Evolutionary conservation across 1,139 yeast species (phyloP).

Genomic region (Wickerhamomyces sp.): DNA sequence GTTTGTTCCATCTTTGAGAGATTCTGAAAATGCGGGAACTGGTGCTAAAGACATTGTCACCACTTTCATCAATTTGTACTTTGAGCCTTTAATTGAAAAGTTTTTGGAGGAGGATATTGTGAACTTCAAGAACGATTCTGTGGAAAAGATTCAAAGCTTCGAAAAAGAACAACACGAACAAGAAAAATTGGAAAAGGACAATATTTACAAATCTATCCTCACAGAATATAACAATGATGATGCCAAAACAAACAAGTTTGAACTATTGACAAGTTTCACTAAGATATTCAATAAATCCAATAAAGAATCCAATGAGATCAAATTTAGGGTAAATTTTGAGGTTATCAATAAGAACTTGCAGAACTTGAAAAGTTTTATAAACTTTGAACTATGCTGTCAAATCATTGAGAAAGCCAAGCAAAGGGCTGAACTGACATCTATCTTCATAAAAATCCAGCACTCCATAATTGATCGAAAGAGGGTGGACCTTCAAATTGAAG

Average conservation of each 20-base stretch:
- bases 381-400: constrained; percentile 39
- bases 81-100: constrained; percentile 32
- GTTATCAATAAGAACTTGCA: constrained; percentile 38
- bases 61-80: constrained; percentile 29
- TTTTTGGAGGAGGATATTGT: constrained; percentile 36
- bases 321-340: constrained; percentile 51
- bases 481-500: constrained; percentile 35
- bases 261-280: constrained; percentile 50
- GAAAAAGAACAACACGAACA: constrained; percentile 15
- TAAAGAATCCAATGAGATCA: constrained; percentile 38
- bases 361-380: constrained; percentile 38
- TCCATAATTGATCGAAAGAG: constrained; percentile 26
- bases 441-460: constrained; percentile 18
- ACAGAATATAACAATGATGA: constrained; percentile 23
- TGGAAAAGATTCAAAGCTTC: constrained; percentile 19
- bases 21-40: constrained; percentile 28
- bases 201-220: constrained; percentile 35
- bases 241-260: constrained; percentile 29
- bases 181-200: constrained; percentile 26
- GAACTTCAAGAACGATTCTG: constrained; percentile 27
- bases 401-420: constrained; percentile 38
- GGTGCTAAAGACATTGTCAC: constrained; percentile 23
- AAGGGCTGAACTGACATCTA: constrained; percentile 31
- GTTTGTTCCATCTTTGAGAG: constrained; percentile 23
- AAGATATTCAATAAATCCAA: constrained; percentile 49